These are phyloP conservation scores for Apiospora rasikravindrae DNA, from an alignment of 2,329 filamentous ascomycete genomes.

Conservation along the genomic window DNA sequence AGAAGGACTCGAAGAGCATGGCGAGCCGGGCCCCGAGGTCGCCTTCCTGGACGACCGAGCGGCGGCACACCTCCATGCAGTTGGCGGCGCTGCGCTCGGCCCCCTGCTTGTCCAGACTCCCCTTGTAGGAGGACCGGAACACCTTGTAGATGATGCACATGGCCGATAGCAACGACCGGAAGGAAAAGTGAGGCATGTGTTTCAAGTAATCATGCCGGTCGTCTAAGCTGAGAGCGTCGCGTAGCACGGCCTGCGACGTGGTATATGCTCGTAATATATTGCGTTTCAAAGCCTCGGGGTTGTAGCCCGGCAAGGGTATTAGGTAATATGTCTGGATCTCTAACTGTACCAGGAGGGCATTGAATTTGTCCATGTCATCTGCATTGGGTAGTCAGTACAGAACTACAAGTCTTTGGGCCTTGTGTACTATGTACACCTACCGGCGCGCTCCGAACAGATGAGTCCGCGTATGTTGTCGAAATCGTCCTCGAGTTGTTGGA, in stretches of 20 bases:
- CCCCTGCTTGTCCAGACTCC: constrained; percentile 32
- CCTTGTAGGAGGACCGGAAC: constrained; percentile 50
- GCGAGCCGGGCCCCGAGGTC: constrained; percentile 54
- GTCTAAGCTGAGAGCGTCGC: constrained; percentile 49
- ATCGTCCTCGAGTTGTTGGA: constrained; percentile 57
- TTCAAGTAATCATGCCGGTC: constrained; percentile 42
- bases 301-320: constrained; percentile 47
- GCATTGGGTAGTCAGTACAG: neutral
- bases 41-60: constrained; percentile 52
- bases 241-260: constrained; percentile 53
- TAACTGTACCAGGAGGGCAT: constrained; percentile 54
- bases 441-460: constrained; percentile 52
- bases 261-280: constrained; percentile 53
- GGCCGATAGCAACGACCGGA: constrained; percentile 52
- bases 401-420: neutral
- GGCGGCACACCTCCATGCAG: constrained; percentile 43
- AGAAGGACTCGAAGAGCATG: constrained; percentile 54
- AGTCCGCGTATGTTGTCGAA: constrained; percentile 53
- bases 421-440: constrained; percentile 36
- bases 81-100: constrained; percentile 36
- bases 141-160: constrained; percentile 51
- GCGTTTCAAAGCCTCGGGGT: constrained; percentile 46
- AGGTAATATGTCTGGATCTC: constrained; percentile 61
- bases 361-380: constrained; percentile 54
- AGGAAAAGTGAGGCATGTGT: constrained; percentile 56